Conservation (phyloP, 2,329 filamentous ascomycete genomes). For the Trichoderma brevicompactum region DNA sequence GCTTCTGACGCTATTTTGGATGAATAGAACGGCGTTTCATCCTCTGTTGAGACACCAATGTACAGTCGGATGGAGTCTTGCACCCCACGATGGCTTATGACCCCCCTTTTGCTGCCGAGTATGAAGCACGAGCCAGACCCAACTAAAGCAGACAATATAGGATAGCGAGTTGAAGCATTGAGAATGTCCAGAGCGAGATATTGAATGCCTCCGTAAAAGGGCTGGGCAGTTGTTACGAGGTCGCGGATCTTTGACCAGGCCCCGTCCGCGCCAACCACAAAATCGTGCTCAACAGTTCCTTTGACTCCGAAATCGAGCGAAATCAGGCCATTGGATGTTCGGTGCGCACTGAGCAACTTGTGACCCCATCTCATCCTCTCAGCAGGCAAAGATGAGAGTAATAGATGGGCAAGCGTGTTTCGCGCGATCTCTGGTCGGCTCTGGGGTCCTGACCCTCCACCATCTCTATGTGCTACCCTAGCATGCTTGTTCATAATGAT, state of each 20-base stretch:
- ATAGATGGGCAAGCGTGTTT: slow-evolving; percentile 41
- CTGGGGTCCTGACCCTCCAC: slow-evolving; percentile 32
- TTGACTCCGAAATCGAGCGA: slow-evolving; percentile 35
- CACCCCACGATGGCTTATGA: slow-evolving; percentile 41
- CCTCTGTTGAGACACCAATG: slow-evolving; percentile 34
- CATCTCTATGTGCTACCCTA: slow-evolving; percentile 33
- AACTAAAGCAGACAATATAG: slow-evolving; percentile 45
- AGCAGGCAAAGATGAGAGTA: slow-evolving; percentile 39
- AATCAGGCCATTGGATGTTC: slow-evolving; percentile 13
- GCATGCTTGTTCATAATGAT: slow-evolving; percentile 38
- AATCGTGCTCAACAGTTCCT: slow-evolving; percentile 29
- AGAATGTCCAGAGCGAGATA: slow-evolving; percentile 44
- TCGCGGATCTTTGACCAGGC: slow-evolving; percentile 41
- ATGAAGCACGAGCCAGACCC: slow-evolving; percentile 46
- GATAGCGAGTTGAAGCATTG: slow-evolving; percentile 42
- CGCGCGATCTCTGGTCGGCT: slow-evolving; percentile 47
- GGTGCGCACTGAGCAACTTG: slow-evolving; percentile 40
- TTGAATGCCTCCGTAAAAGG: slow-evolving; percentile 46
- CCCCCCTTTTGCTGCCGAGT: slow-evolving; percentile 46
- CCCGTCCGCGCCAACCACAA: slow-evolving; percentile 33
- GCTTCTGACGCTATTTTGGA: slow-evolving; percentile 29
- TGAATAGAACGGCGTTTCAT: slow-evolving; percentile 34
- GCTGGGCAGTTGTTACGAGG: slow-evolving; percentile 43
- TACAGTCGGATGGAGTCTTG: slow-evolving; percentile 40
- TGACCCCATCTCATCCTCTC: slow-evolving; percentile 46